A percentile compares a stretch with the other conserved stretches of the same genome.
These are phyloP conservation scores for Taxillus chinensis DNA, from an alignment of 164 flowering plant genomes.

Conservation along the genomic window DNA sequence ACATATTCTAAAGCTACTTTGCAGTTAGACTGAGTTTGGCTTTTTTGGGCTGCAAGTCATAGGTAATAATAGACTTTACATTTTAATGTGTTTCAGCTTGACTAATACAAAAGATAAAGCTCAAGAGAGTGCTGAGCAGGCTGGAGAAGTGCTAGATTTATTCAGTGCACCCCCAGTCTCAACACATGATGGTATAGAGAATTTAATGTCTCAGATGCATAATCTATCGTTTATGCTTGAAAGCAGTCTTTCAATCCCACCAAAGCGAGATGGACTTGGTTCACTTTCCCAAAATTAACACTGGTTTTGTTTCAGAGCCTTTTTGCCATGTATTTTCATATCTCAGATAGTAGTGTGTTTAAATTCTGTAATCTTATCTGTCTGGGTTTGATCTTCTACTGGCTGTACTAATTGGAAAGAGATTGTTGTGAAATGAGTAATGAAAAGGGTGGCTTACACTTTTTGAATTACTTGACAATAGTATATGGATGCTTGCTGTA, in stretches of 20 bases:
- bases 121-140: slow-evolving; percentile 6
- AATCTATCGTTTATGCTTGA: slow-evolving; percentile 64
- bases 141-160: slow-evolving; percentile 5
- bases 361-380: not conserved
- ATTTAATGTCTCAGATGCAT: slow-evolving; percentile 50
- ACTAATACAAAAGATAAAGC: slow-evolving; percentile 2
- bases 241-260: slow-evolving; percentile 32
- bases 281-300: slow-evolving; percentile 6
- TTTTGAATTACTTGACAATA: no score
- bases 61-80: no score
- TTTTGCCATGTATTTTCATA: not conserved
- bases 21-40: no score
- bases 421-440: not conserved
- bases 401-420: not conserved
- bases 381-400: not conserved
- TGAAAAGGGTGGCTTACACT: no score
- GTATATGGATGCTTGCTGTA: no score
- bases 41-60: no score
- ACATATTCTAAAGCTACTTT: no score
- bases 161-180: slow-evolving; percentile 3
- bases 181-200: slow-evolving; percentile 20
- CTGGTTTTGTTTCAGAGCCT: not conserved
- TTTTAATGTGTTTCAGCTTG: slow-evolving; percentile 6
- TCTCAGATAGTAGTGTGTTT: not conserved
- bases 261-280: slow-evolving; percentile 9